Percentiles rank a stretch among this genome's conserved stretches.
These are phyloP conservation scores for Globisporangium acanthophoron DNA, from an alignment of 352 stramenopile genomes.

Conservation along the genomic window DNA sequence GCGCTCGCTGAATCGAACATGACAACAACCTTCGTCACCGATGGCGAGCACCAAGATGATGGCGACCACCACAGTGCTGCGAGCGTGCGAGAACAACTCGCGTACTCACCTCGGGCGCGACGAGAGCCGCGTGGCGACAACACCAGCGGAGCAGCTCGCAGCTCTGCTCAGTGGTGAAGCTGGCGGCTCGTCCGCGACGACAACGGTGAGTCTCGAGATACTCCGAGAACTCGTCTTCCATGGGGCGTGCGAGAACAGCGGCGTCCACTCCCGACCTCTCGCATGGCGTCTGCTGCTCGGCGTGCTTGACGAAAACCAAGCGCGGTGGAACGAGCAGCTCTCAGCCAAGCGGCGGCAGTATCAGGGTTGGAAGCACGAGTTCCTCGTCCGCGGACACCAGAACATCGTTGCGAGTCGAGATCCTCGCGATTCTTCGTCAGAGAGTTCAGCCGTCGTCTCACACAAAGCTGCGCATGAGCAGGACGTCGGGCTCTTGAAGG, in stretches of 20 bases:
- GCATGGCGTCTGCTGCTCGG: slow-evolving; percentile 41
- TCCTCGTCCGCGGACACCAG: slow-evolving; percentile 19
- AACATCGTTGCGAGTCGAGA: neutral
- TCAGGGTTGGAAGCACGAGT: slow-evolving; percentile 28
- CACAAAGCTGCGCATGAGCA: slow-evolving; percentile 11
- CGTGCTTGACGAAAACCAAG: slow-evolving; percentile 15
- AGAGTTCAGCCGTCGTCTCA: neutral
- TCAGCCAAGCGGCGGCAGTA: slow-evolving; percentile 21
- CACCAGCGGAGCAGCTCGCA: too few species aligned
- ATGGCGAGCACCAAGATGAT: too few species aligned
- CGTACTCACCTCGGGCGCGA: too few species aligned
- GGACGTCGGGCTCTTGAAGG: slow-evolving; percentile 43
- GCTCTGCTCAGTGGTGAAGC: too few species aligned
- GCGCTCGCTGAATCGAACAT: too few species aligned
- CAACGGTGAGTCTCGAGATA: too few species aligned
- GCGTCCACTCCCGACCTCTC: slow-evolving; percentile 15
- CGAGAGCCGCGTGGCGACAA: too few species aligned
- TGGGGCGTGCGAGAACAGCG: neutral
- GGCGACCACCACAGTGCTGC: too few species aligned
- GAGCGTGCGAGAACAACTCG: too few species aligned
- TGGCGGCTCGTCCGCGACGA: too few species aligned
- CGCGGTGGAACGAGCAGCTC: slow-evolving; percentile 18
- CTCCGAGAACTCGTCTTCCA: slow-evolving; percentile 17
- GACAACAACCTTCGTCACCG: too few species aligned
- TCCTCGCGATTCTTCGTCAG: neutral